Conservation (phyloP, 2,329 filamentous ascomycete genomes). For the Hyphodiscus sp. region DNA sequence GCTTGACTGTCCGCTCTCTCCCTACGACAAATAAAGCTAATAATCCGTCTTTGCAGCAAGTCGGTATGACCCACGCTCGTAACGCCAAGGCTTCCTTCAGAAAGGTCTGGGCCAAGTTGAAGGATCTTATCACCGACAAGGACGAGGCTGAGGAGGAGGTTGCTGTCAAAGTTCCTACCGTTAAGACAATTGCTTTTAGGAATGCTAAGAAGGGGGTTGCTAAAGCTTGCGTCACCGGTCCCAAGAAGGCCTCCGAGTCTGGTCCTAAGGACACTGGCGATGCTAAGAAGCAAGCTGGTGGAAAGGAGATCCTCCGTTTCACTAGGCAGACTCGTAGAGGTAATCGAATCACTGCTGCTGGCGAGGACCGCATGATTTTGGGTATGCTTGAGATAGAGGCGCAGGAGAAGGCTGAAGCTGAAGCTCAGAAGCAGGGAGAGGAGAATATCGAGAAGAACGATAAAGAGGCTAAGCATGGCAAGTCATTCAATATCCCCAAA, state of each 20-base stretch:
- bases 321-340: too few species aligned
- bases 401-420: too few species aligned
- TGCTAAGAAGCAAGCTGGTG: too few species aligned
- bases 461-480: neutral
- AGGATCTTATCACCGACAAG: conserved; percentile 10
- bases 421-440: neutral
- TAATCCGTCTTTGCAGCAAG: conserved; percentile 31
- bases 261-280: conserved; percentile 2
- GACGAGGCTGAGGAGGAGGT: neutral
- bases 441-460: neutral
- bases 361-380: too few species aligned
- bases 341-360: too few species aligned
- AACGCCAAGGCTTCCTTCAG: conserved; percentile 28
- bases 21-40: conserved; percentile 25
- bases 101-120: conserved; percentile 19
- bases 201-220: conserved; percentile 30
- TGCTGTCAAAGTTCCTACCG: neutral
- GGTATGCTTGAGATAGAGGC: too few species aligned
- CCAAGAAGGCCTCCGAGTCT: conserved; percentile 25
- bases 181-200: neutral
- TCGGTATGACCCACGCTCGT: conserved; percentile 36
- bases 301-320: too few species aligned
- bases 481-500: neutral
- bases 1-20: neutral
- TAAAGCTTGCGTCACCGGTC: conserved; percentile 5